phyloP scores from a whole-genome alignment of 169 alveolate genomes.

The Cryptosporidium felis region DNA sequence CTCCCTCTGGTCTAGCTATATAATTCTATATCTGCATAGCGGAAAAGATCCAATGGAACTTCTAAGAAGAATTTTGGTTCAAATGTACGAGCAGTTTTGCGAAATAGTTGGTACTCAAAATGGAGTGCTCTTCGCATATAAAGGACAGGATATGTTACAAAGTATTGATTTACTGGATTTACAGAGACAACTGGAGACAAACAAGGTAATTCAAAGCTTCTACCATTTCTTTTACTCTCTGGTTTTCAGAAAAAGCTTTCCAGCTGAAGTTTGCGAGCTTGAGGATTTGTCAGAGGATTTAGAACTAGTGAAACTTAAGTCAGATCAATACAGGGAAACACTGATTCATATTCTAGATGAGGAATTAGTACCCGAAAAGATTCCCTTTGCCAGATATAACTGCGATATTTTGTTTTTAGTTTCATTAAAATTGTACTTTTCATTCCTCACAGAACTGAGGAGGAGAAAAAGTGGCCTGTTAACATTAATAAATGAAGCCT shows the following conservation, averaged over 20 bases:
- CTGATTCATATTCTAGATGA: neutral
- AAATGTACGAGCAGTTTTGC: neutral
- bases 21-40: slow-evolving; percentile 8
- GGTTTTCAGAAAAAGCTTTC: neutral
- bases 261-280: neutral
- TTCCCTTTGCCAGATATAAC: neutral
- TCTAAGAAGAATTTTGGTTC: slow-evolving; percentile 10
- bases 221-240: slow-evolving; percentile 16
- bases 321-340: neutral
- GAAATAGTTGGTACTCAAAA: neutral
- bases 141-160: neutral
- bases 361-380: neutral
- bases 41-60: slow-evolving; percentile 8
- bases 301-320: neutral
- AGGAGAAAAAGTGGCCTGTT: neutral
- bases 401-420: neutral
- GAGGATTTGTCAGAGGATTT: neutral
- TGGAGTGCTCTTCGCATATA: neutral
- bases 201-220: neutral
- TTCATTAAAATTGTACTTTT: slow-evolving; percentile 7
- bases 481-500: neutral
- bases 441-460: neutral
- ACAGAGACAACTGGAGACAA: slow-evolving; percentile 4
- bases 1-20: slow-evolving; percentile 44
- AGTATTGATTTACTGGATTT: neutral